Base-by-base conservation (phyloP, 768 basidiomycete genomes). In the Boletus pseudo-olivaceus region DNA sequence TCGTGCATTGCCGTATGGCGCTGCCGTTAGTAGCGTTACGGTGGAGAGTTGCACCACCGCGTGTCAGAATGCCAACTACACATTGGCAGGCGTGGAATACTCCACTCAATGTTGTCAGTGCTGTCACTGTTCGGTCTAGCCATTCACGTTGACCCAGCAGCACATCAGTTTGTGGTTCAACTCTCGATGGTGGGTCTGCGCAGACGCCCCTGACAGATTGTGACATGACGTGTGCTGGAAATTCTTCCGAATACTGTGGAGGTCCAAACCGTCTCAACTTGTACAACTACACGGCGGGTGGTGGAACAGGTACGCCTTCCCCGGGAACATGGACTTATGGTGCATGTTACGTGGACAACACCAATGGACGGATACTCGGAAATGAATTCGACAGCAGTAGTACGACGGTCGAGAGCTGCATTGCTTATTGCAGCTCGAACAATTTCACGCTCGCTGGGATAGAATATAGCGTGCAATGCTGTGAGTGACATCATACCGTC, bases 321-420 rank as follows among this genome's bases (percentile, higher is more conserved):
- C 81, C 82, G 0, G 67, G 67, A 5, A 73, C 73, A 26, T 89
- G 85, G 83, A 70, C 73, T 0, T 89, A 88, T 50, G 77, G 70
- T 23, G 82, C 75, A 7, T 89, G 89, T 62, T 91, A 80, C 67
- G 82, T 88, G 81, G 89, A 91, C 64, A 83, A 83, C 50, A 81
- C 78, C 0, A 64, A 78, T 60, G 88, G 89, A 12, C 85, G 87
- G 11, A 73, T 84, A n/a, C 74, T 88, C 53, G 60, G 68, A 27
- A 73, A 70, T 32, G 73, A 79, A 58, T 54, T 75, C 0, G 74
- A 78, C 50, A 66, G 61, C 39, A 66, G 56, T 43, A 54, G 59
- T 8, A 72, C 75, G 57, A 93, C 90, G 0, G 78, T 88, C 42
- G 73, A 87, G 60, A 66, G 64, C 12, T 95, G 93, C 63, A 77